Evolutionary conservation across 2,329 filamentous ascomycete species (phyloP).

Genomic region (Fusarium beomiforme): DNA sequence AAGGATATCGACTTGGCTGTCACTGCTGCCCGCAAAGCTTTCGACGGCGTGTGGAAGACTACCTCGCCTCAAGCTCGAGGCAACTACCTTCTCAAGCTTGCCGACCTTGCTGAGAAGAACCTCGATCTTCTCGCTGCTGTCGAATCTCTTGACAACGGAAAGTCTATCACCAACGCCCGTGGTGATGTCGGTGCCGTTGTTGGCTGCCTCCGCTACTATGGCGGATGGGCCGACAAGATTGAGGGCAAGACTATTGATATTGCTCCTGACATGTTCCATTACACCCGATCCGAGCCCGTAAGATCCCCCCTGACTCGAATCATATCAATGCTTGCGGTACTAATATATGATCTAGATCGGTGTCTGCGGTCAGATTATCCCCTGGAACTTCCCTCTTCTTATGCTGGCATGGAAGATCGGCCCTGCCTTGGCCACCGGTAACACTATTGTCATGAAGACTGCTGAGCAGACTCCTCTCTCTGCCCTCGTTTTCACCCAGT

Average conservation of each 20-base stretch:
- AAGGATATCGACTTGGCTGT: conserved; percentile 88
- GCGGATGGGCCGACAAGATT: conserved; percentile 92
- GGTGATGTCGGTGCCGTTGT: conserved; percentile 76
- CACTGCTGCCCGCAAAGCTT: conserved; percentile 84
- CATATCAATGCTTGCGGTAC: background rate
- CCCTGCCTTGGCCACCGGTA: conserved; percentile 77
- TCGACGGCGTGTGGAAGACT: conserved; percentile 76
- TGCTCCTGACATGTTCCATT: conserved; percentile 81
- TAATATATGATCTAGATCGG: conserved; percentile 58
- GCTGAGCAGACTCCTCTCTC: conserved; percentile 81
- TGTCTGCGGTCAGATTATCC: conserved; percentile 88
- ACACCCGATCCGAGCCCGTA: conserved; percentile 79
- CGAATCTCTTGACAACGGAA: conserved; percentile 90
- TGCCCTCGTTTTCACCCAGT: conserved; percentile 69
- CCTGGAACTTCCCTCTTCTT: conserved; percentile 87
- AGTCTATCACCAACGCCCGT: conserved; percentile 79
- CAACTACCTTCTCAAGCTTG: conserved; percentile 77
- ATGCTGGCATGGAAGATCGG: conserved; percentile 88
- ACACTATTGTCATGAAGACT: conserved; percentile 78
- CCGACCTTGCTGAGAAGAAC: conserved; percentile 83
- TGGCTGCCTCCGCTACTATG: conserved; percentile 77
- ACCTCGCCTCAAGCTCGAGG: conserved; percentile 77
- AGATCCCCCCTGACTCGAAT: conserved; percentile 40
- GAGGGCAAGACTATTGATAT: conserved; percentile 88
- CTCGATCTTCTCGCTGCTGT: conserved; percentile 79